phyloP scores from a whole-genome alignment of 139 green algal genomes.

The Gonium pectorale region DNA sequence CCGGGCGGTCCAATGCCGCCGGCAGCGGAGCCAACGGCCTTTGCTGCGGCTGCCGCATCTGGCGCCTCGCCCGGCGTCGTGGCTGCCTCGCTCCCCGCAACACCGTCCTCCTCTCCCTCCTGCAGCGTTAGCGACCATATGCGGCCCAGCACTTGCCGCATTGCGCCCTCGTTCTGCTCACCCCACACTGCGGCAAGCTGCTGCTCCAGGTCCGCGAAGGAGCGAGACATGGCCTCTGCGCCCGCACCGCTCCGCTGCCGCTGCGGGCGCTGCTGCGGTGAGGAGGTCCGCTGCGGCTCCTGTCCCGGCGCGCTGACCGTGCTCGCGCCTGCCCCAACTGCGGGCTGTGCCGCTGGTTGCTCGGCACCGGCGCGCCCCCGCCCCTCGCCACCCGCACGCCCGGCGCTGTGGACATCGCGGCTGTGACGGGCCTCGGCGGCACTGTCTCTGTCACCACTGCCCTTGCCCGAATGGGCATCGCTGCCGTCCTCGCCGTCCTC shows the following conservation, averaged over 20 bases:
- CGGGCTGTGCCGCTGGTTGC: neutral
- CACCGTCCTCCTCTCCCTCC: neutral
- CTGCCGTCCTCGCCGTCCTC: neutral
- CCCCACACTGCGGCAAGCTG: constrained; percentile 41
- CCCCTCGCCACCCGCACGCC: too few species aligned
- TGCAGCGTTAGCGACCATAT: constrained; percentile 44
- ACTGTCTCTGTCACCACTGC: neutral
- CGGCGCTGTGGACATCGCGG: neutral
- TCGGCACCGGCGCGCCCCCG: neutral
- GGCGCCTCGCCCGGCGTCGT: too few species aligned
- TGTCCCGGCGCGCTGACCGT: neutral
- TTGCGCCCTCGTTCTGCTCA: neutral
- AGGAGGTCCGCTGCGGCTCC: neutral
- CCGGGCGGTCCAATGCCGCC: too few species aligned
- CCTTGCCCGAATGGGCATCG: neutral
- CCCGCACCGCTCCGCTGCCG: neutral
- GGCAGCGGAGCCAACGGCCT: too few species aligned
- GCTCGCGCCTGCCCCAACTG: neutral
- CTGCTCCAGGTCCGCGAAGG: constrained; percentile 31
- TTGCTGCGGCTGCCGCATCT: too few species aligned
- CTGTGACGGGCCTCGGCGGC: neutral
- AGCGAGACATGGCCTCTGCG: too few species aligned
- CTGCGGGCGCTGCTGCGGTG: neutral
- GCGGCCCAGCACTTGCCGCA: constrained; percentile 26
- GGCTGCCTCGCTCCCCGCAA: neutral